phyloP scores from a whole-genome alignment of 1,139 yeast species.

The Yamadazyma jaroonii region DNA sequence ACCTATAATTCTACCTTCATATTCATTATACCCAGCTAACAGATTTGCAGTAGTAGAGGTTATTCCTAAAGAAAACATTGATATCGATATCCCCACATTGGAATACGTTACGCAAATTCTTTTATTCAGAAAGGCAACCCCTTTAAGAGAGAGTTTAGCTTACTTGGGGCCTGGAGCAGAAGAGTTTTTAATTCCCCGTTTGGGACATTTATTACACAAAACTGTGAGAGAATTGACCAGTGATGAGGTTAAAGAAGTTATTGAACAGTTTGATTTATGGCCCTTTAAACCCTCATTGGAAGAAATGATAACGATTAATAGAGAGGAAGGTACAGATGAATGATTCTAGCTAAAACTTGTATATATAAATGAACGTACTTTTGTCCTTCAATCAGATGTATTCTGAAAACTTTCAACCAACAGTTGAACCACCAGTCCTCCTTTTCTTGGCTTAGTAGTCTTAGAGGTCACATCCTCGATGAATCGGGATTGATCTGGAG shows the following conservation, averaged over 20 bases:
- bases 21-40: constrained; percentile 22
- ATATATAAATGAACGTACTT: not conserved
- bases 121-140: constrained; percentile 44
- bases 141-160: constrained; percentile 44
- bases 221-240: constrained; percentile 48
- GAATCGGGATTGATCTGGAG: not conserved
- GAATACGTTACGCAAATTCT: constrained; percentile 68
- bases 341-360: not conserved
- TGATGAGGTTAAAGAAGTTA: constrained; percentile 52
- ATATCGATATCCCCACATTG: constrained; percentile 53
- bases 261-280: constrained; percentile 64
- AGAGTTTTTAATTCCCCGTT: constrained; percentile 45
- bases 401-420: too few relatives aligned
- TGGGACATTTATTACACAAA: constrained; percentile 28
- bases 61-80: constrained; percentile 41
- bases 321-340: constrained; percentile 3
- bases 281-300: constrained; percentile 70
- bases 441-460: not conserved
- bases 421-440: too few relatives aligned
- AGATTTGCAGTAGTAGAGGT: constrained; percentile 54
- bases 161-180: constrained; percentile 81
- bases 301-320: constrained; percentile 8
- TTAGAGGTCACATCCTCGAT: not conserved
- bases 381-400: not conserved
- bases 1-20: constrained; percentile 29